Base-by-base conservation (phyloP, 2,329 filamentous ascomycete genomes). In the Fusarium begoniae region DNA sequence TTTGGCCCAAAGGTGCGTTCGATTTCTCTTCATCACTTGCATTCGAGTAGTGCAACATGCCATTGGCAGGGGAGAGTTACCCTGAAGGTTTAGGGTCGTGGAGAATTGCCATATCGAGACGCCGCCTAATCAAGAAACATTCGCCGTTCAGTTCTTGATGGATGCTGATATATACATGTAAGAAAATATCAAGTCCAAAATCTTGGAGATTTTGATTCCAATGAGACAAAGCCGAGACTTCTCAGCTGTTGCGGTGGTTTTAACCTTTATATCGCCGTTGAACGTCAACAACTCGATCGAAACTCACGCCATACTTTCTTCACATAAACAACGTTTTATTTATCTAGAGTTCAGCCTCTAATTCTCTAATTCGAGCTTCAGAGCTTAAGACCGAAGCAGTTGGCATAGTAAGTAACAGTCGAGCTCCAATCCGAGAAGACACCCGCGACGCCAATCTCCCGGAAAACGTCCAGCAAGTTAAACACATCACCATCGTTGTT, bases 391-490 rank as follows among this genome's bases (percentile, higher is more conserved):
- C 81, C 87, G 73, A 93, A 90, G 82, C 92, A 94, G 77, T 92
- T 94, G 72, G 91, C 92, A 81, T 92, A 94, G 74, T 91, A 93
- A 0, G 90, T 92, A 13, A 90, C 87, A 0, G 91, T 92, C 17
- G 90, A 89, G 22, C 88, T 88, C 92, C 92, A 94, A 79, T 94
- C 92, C 8, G 88, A 87, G 76, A 94, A 94, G 70, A 94, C 86
- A 9, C 86, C 90, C 37, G 83, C 81, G 20, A 92, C 88, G 2
- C 88, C 87, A 15, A 93, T 88, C 75, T 93, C 82, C 72, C 86
- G 84, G 6, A 94, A 82, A 3, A 92, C 90, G 74, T 94, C 88
- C 43, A 94, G 79, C n/a, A 93, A 84, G 32, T 85, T 88, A 77
- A 89, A 93, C 77, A 91, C 87, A 70, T 93, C 90, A 5, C 92